Percentiles rank a stretch among this genome's conserved stretches.
These are phyloP conservation scores for Xylaria cubensis DNA, from an alignment of 495 filamentous ascomycete species.

Conservation along the genomic window DNA sequence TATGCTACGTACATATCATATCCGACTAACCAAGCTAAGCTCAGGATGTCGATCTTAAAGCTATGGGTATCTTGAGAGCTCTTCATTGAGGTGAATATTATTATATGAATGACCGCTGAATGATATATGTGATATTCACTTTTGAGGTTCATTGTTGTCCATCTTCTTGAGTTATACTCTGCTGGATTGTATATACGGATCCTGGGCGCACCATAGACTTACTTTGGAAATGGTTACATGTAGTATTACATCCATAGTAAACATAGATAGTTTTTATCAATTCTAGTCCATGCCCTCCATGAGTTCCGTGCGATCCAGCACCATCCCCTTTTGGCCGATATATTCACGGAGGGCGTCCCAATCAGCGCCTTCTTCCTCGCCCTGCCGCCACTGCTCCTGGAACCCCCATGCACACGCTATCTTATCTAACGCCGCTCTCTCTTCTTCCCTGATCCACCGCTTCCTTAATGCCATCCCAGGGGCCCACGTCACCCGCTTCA, in stretches of 20 bases:
- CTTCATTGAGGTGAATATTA: neutral
- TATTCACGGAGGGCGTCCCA: conserved; percentile 87
- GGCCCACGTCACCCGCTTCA: conserved; percentile 89
- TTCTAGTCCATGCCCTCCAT: conserved; percentile 88
- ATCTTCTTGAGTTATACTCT: neutral
- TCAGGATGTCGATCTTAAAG: neutral
- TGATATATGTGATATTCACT: neutral
- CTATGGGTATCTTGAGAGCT: neutral
- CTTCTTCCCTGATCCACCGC: conserved; percentile 92
- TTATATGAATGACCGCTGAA: neutral
- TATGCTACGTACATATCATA: neutral
- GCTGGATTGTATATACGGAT: neutral
- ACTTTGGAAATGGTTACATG: conserved; percentile 1
- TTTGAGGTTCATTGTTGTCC: neutral
- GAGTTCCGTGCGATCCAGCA: conserved; percentile 82
- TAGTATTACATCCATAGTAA: neutral
- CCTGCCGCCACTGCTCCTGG: conserved; percentile 74
- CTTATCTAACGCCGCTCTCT: conserved; percentile 86
- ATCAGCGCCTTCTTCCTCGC: conserved; percentile 88
- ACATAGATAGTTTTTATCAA: neutral
- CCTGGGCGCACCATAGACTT: neutral
- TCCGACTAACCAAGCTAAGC: conserved; percentile 1
- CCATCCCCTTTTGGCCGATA: conserved; percentile 80
- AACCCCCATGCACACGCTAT: conserved; percentile 92
- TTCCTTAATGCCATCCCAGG: conserved; percentile 77